Conservation (phyloP, 768 basidiomycete genomes). For the Lyophyllum semitale region DNA sequence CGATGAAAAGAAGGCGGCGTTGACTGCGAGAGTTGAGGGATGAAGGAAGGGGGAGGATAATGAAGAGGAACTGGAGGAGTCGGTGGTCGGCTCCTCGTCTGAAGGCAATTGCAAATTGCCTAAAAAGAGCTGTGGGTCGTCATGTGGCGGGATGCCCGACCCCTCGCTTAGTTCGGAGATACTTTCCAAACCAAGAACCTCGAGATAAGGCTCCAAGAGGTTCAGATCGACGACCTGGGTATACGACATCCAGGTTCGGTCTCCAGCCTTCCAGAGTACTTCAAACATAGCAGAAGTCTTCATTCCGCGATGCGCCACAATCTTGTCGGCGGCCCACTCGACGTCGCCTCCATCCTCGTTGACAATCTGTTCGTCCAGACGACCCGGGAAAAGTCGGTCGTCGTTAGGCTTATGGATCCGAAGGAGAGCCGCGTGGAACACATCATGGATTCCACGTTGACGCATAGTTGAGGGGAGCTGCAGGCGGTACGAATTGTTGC, state of each 20-base stretch:
- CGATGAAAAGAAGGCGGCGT: too few relatives aligned
- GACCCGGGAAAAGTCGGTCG: slow-evolving; percentile 23
- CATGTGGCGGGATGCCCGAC: not conserved
- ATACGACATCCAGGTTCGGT: slow-evolving; percentile 3
- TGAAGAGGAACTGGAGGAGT: not conserved
- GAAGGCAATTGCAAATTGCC: not conserved
- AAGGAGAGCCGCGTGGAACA: slow-evolving; percentile 32
- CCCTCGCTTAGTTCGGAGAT: not conserved
- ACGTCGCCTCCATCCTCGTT: not conserved
- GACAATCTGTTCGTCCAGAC: not conserved
- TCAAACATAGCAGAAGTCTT: not conserved
- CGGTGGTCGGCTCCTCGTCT: too few relatives aligned
- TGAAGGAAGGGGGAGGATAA: not conserved
- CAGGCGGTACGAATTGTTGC: slow-evolving; percentile 11
- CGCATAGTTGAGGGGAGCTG: slow-evolving; percentile 15
- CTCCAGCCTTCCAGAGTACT: slow-evolving; percentile 2
- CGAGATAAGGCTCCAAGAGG: not conserved
- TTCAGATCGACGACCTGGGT: not conserved
- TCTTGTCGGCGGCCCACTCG: slow-evolving; percentile 6
- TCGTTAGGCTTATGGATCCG: slow-evolving; percentile 26
- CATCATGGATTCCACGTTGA: slow-evolving; percentile 19
- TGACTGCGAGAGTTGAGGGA: too few relatives aligned
- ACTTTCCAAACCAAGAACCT: not conserved
- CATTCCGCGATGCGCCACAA: not conserved
- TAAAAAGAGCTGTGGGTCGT: slow-evolving; percentile 2